phyloP scores from a whole-genome alignment of 2,329 filamentous ascomycete species.

The Ophiostoma quercus region DNA sequence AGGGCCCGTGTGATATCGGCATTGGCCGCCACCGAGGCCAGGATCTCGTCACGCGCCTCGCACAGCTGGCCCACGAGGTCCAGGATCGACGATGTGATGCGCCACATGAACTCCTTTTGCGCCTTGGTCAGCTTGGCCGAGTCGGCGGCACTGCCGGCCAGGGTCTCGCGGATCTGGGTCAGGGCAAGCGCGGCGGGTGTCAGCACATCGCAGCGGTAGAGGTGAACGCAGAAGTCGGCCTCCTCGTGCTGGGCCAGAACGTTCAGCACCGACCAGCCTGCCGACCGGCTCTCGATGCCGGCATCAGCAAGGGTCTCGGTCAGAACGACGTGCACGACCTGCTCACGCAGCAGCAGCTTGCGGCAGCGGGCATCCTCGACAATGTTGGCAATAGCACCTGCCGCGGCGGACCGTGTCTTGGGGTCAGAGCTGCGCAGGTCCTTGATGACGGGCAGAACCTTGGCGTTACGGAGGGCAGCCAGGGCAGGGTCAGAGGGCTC shows the following conservation, averaged over 20 bases:
- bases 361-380: constrained; percentile 58
- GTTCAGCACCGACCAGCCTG: constrained; percentile 63
- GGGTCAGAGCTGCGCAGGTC: constrained; percentile 56
- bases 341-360: constrained; percentile 61
- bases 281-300: constrained; percentile 57
- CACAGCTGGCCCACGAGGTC: constrained; percentile 50
- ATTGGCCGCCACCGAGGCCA: constrained; percentile 49
- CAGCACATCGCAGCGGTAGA: constrained; percentile 57
- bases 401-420: constrained; percentile 55
- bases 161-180: constrained; percentile 44
- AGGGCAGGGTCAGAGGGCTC: constrained; percentile 59
- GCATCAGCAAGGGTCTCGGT: constrained; percentile 60
- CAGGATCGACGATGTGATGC: constrained; percentile 50
- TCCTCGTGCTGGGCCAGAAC: constrained; percentile 60
- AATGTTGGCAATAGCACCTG: constrained; percentile 55
- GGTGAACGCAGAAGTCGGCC: constrained; percentile 60
- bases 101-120: constrained; percentile 51
- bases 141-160: constrained; percentile 9
- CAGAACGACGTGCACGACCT: constrained; percentile 58
- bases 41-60: constrained; percentile 57
- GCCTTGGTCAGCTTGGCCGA: constrained; percentile 44
- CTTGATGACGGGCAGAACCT: constrained; percentile 58
- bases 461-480: constrained; percentile 56
- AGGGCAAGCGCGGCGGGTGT: constrained; percentile 55
- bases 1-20: constrained; percentile 49